Evolutionary conservation across 1,284 basidiomycete genomes (phyloP).

Genomic region (Volvariella surrecta): DNA sequence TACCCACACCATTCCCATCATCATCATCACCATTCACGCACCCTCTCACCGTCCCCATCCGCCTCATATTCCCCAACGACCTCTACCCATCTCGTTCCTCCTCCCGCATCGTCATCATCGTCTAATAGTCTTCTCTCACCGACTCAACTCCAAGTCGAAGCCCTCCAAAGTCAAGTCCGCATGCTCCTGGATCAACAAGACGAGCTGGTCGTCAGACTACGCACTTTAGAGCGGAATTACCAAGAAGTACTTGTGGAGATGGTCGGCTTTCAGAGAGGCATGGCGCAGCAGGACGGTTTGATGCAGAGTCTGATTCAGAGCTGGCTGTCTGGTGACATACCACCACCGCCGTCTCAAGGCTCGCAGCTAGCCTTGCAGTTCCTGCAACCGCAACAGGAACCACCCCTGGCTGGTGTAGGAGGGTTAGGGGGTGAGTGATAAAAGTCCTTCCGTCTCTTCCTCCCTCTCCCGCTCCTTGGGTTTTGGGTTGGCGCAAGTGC

Average conservation of each 20-base stretch:
- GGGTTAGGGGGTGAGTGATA: too few species aligned
- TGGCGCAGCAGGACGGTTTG: constrained; percentile 79
- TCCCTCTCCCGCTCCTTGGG: constrained; percentile 2
- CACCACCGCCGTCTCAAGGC: too few species aligned
- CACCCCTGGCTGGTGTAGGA: too few species aligned
- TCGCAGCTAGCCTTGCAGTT: too few species aligned
- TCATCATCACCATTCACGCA: constrained; percentile 16
- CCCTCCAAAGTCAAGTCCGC: constrained; percentile 44
- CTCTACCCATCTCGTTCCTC: constrained; percentile 11
- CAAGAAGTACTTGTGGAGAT: constrained; percentile 75
- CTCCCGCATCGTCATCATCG: constrained; percentile 4
- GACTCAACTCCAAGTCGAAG: constrained; percentile 21
- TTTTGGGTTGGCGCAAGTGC: constrained; percentile 4
- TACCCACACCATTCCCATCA: constrained; percentile 19
- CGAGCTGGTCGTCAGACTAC: constrained; percentile 38
- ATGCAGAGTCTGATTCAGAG: constrained; percentile 70
- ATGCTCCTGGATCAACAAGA: constrained; percentile 43
- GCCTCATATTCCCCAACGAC: constrained; percentile 9
- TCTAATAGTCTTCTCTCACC: neutral
- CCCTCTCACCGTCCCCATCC: constrained; percentile 2
- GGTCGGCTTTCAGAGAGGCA: constrained; percentile 76
- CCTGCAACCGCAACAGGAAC: too few species aligned
- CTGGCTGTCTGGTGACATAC: constrained; percentile 5
- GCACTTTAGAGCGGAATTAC: constrained; percentile 61
- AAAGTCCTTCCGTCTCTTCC: neutral